These are phyloP conservation scores for Taphrina wiesneri DNA, from an alignment of 1,139 yeast genomes.

Conservation along the genomic window DNA sequence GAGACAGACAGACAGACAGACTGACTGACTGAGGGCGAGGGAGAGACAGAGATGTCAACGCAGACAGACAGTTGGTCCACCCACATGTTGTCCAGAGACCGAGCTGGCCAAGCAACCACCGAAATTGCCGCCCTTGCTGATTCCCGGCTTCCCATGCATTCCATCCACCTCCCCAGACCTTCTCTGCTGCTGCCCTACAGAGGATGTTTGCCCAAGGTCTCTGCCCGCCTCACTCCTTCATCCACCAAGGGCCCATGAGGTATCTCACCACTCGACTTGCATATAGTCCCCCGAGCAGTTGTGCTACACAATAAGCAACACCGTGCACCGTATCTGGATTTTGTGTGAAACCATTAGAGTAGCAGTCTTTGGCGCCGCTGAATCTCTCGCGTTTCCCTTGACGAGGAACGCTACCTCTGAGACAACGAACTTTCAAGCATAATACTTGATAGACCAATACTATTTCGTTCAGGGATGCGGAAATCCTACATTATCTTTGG, in stretches of 20 bases:
- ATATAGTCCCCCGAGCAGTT: background rate
- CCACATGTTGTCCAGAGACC: too few species aligned
- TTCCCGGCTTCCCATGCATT: background rate
- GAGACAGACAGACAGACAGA: background rate
- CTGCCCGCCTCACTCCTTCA: background rate
- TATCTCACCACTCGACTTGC: too few species aligned
- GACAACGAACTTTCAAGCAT: background rate
- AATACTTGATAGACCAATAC: background rate
- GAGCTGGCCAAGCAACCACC: background rate
- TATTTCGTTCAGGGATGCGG: too few species aligned
- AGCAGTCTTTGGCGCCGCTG: background rate
- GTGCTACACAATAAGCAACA: background rate
- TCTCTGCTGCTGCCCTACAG: background rate
- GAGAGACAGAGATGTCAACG: background rate
- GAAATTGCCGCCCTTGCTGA: background rate
- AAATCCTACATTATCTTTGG: constrained; percentile 30
- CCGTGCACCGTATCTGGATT: background rate
- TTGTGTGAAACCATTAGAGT: background rate
- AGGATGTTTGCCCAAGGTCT: background rate
- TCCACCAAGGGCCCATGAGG: background rate
- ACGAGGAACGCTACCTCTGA: background rate
- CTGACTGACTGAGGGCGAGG: too few species aligned
- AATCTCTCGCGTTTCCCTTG: background rate
- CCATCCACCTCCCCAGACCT: background rate
- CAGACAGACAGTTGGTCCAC: background rate